These are phyloP conservation scores for Cutaneotrichosporon sp. DNA, from an alignment of 1,284 basidiomycete species.

Conservation along the genomic window DNA sequence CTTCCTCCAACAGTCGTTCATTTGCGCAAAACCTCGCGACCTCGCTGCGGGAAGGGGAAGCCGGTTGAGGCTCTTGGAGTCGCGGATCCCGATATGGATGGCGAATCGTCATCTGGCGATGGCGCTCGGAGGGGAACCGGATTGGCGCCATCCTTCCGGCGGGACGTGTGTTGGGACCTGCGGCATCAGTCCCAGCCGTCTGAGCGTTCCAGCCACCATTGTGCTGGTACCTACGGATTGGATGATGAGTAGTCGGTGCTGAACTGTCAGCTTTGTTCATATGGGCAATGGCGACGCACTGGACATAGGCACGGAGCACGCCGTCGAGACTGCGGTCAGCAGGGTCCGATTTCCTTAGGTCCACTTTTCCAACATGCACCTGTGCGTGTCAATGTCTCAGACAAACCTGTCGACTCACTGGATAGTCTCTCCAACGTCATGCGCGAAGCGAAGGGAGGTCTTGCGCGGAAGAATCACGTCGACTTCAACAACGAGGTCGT, in stretches of 20 bases:
- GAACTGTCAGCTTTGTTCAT: constrained; percentile 7
- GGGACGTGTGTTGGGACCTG: constrained; percentile 18
- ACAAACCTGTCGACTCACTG: constrained; percentile 33
- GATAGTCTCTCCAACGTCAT: constrained; percentile 55
- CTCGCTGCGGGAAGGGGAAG: background rate
- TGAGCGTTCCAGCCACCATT: background rate
- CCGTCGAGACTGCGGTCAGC: constrained; percentile 47
- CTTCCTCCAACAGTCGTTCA: background rate
- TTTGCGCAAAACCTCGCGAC: background rate
- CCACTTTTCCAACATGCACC: constrained; percentile 47
- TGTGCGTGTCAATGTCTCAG: constrained; percentile 13
- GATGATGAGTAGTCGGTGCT: constrained; percentile 42
- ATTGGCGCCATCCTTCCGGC: constrained; percentile 12
- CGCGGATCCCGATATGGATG: constrained; percentile 14
- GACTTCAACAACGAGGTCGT: constrained; percentile 55
- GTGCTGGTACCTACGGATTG: constrained; percentile 38
- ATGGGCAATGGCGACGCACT: constrained; percentile 29
- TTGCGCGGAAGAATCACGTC: constrained; percentile 54
- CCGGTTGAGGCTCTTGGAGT: constrained; percentile 15
- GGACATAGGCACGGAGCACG: constrained; percentile 55
- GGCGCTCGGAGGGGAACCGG: constrained; percentile 12
- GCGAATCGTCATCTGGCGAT: constrained; percentile 1
- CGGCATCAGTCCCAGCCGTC: background rate
- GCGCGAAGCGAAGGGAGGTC: constrained; percentile 53
- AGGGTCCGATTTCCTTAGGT: constrained; percentile 6